phyloP scores from a whole-genome alignment of 1,284 basidiomycete species.

The Boletellus sp. region DNA sequence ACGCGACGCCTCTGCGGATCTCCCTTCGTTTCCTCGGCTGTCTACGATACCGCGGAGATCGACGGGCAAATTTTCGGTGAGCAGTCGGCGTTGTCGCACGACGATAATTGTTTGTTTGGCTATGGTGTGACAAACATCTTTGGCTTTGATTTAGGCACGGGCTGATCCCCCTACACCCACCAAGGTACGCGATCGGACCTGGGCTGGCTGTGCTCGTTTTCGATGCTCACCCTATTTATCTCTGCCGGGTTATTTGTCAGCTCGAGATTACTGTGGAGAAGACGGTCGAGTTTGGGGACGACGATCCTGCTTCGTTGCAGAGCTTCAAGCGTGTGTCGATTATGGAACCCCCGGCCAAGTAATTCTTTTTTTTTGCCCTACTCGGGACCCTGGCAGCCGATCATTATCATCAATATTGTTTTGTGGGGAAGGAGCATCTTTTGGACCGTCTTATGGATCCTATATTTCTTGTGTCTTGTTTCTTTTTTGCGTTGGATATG shows the following conservation, averaged over 20 bases:
- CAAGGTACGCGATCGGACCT: constrained; percentile 16
- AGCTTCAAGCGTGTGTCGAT: not conserved
- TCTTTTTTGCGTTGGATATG: too few relatives aligned
- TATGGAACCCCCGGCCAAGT: not conserved
- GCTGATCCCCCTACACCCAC: constrained; percentile 7
- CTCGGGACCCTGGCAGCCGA: too few relatives aligned
- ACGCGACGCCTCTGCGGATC: constrained; percentile 27
- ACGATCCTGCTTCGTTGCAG: not conserved
- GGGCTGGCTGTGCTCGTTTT: not conserved
- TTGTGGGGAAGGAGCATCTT: too few relatives aligned
- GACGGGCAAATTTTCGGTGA: constrained; percentile 12
- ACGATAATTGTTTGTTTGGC: constrained; percentile 1
- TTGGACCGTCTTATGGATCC: too few relatives aligned
- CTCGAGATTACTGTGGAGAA: constrained; percentile 31
- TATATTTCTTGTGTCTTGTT: too few relatives aligned
- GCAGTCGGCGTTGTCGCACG: not conserved
- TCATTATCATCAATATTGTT: too few relatives aligned
- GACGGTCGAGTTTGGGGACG: constrained; percentile 23
- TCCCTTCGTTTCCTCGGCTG: constrained; percentile 32
- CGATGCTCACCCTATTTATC: too few relatives aligned
- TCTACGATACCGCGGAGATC: constrained; percentile 14
- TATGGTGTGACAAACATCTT: too few relatives aligned
- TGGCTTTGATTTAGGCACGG: not conserved
- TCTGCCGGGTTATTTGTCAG: constrained; percentile 6
- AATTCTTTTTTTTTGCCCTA: not conserved